phyloP scores from a whole-genome alignment of 495 filamentous ascomycete genomes.

The Amphirosellinia nigrospora region DNA sequence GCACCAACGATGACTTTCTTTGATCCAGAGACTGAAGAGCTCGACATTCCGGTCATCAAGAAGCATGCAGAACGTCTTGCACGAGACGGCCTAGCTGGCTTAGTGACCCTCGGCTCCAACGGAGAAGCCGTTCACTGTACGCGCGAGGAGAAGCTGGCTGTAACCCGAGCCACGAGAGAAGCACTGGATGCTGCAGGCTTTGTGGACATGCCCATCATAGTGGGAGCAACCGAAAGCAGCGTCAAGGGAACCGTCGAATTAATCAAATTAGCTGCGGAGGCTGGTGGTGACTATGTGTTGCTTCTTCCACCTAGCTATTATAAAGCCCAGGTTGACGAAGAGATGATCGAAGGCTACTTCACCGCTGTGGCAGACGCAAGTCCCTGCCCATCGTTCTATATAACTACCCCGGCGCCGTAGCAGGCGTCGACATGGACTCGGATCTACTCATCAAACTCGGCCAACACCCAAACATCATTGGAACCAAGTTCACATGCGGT shows the following conservation, averaged over 20 bases:
- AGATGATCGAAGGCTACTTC: constrained; percentile 78
- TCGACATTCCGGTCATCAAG: constrained; percentile 80
- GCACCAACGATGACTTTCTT: constrained; percentile 93
- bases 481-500: constrained; percentile 91
- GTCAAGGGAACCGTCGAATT: constrained; percentile 78
- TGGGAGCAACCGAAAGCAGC: constrained; percentile 78
- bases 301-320: constrained; percentile 86
- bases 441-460: constrained; percentile 84
- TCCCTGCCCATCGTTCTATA: constrained; percentile 81
- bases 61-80: constrained; percentile 83
- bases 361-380: constrained; percentile 74
- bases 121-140: constrained; percentile 87
- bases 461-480: constrained; percentile 81
- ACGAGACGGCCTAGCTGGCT: constrained; percentile 77
- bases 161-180: constrained; percentile 80
- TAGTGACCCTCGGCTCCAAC: constrained; percentile 90
- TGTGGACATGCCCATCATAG: constrained; percentile 76
- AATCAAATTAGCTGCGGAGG: constrained; percentile 68
- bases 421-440: constrained; percentile 92
- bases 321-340: constrained; percentile 77
- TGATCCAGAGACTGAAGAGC: constrained; percentile 77
- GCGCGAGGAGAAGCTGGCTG: constrained; percentile 72
- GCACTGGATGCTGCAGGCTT: constrained; percentile 84
- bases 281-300: constrained; percentile 79
- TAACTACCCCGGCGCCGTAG: constrained; percentile 90